Base-by-base conservation (phyloP, 148 eudicot genomes). In the Rhododendron simsii region DNA sequence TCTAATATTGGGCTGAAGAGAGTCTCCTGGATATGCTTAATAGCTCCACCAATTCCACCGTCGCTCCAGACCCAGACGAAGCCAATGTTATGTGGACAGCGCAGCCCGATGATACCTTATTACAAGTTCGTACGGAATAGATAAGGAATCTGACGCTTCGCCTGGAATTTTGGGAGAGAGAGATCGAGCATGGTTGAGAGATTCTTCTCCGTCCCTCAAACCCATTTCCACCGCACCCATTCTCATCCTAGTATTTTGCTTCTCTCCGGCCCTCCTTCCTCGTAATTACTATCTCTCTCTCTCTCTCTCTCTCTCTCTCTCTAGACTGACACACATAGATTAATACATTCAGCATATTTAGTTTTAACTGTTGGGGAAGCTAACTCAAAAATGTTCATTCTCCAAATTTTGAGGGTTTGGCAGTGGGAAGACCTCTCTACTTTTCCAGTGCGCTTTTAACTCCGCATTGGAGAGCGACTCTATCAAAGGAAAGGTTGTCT, bases 381-480 rank as follows among this genome's bases (percentile, higher is more conserved):
- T 71, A 71, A 33, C 39, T 28, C 4, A 71, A 71, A 65, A 55
- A n/a, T 44, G 69, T 26, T 78, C 37, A 30, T 41, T 82, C 48
- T n/a, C 28, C 57, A 83, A 83, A 63, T 20, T 59, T 83, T 2
- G 73, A 9, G 75, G 37, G 28, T 48, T 82, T 26, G 74, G 85
- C 94, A 93, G 98, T 26, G 99, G 99, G 71, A 96, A 96, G 87
- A 95, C 99, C 11, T 95, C 98, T 28, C 84, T 96, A 84, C 90
- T 94, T 30, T 95, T 96, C 89, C 99, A 96, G 82, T 94, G 89
- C 39, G 98, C 95, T 37, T 81, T 93, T 13, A 96, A 96, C 89
- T 82, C 89, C 67, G 90, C 89, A 45, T 79, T 78, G 4, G 61
- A 69, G n/a, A 81, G 73, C 50, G 67, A 53, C 28, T 81, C 45